Evolutionary conservation across 2,329 filamentous ascomycete species (phyloP), one percentile per base, ranked within the genome.

Genomic region (Nemania sp.): DNA sequence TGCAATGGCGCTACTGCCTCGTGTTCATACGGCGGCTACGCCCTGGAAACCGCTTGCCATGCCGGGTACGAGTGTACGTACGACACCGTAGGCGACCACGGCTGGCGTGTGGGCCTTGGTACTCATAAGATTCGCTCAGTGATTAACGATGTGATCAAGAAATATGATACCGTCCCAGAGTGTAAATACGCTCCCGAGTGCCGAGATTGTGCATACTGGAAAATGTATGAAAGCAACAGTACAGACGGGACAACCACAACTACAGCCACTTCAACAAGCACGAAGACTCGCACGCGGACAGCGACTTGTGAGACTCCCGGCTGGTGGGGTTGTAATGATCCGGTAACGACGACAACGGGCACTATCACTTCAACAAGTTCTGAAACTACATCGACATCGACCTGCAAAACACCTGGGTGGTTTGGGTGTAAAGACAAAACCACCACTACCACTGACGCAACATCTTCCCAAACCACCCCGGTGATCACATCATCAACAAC

Each of bases 1-100:
- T 98, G 96, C 81, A 98, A 97, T 75, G 93, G 92, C 35, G 93
- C 93, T 2, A 94, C 93, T 1, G 94, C 95, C 2, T 90, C 91
- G 11, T 98, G 96, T 79, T 96, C 94, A 0, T 90, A 97, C 75
- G 95, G 90, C 1, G 96, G 96, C 0, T 99, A 98, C 78, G 94
- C 96, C 1, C 87, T 99, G 85, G 94, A 99, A 80, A 92, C 93
- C 13, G 86, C 90, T n/a, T 99, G 96, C 74, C 96, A 98, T 75
- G 92, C 93, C 0, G 96, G 96, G 7, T 87, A 88, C 61, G 91
- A 96, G 78, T 98, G 96, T 75, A 88, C 92, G 0, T 99, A 97
- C 77, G 95, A 99, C 75, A 96, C 96, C 0, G 95, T 98, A 29
- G 89, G 87, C 38, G 94, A 98, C 78, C 91, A 95, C 76, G 94